Evolutionary conservation across 2,329 filamentous ascomycete genomes (phyloP).

Genomic region (Aspergillus versicolor): DNA sequence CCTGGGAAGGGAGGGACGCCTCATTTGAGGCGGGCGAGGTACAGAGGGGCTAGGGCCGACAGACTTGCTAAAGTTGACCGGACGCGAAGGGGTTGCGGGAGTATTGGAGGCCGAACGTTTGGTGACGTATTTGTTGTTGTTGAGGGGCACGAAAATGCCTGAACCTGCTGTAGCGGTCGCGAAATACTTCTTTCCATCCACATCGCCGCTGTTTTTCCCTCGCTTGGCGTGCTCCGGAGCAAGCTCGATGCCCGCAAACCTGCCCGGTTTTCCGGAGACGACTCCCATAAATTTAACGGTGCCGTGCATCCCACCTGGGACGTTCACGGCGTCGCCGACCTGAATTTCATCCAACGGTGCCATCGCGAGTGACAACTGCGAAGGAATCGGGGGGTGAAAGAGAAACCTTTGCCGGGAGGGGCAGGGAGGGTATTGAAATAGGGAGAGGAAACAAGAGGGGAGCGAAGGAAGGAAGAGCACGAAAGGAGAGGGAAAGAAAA

Average conservation of each 20-base stretch:
- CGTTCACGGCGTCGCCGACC: constrained; percentile 82
- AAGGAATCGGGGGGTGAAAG: background rate
- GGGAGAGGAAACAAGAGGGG: constrained; percentile 16
- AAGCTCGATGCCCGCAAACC: constrained; percentile 90
- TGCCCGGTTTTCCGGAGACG: constrained; percentile 85
- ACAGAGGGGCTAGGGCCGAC: constrained; percentile 71
- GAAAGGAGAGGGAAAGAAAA: constrained; percentile 18
- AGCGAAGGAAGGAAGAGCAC: constrained; percentile 11
- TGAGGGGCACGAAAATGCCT: constrained; percentile 88
- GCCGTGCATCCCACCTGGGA: constrained; percentile 89
- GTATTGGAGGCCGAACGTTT: constrained; percentile 44
- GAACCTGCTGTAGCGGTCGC: constrained; percentile 72
- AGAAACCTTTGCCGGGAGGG: background rate
- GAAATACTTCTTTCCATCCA: constrained; percentile 85
- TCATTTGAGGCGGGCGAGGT: constrained; percentile 60
- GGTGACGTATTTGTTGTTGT: constrained; percentile 67
- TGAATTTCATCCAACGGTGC: constrained; percentile 55
- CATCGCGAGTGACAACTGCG: constrained; percentile 32
- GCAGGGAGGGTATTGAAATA: constrained; percentile 11
- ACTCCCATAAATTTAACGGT: constrained; percentile 83
- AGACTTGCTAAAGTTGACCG: constrained; percentile 84
- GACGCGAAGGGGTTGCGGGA: constrained; percentile 66
- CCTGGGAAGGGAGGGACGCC: constrained; percentile 75
- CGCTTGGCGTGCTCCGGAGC: constrained; percentile 73
- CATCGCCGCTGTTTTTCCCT: constrained; percentile 95